Evolutionary conservation across 2,329 filamentous ascomycete species (phyloP).

Genomic region (Cladosporium sp.): DNA sequence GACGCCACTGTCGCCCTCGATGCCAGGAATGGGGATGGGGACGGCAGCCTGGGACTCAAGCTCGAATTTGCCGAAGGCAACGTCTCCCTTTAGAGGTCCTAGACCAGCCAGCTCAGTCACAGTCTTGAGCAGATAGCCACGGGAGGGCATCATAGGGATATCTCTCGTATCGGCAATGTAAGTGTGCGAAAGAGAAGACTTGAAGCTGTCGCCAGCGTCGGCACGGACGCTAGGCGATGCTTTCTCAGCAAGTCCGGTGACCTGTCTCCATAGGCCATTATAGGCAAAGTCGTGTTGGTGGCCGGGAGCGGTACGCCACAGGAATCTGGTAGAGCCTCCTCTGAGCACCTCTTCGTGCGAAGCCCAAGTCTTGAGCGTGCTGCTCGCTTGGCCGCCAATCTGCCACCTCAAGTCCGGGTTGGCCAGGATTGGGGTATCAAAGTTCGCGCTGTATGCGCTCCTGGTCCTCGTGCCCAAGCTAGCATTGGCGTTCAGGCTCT

Average conservation of each 20-base stretch:
- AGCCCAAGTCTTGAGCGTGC: slow-evolving; percentile 86
- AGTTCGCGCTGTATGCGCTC: slow-evolving; percentile 82
- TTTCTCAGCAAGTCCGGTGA: slow-evolving; percentile 70
- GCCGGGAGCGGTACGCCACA: slow-evolving; percentile 60
- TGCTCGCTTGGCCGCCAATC: slow-evolving; percentile 74
- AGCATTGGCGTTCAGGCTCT: slow-evolving; percentile 81
- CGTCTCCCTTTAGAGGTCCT: slow-evolving; percentile 79
- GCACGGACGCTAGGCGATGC: slow-evolving; percentile 77
- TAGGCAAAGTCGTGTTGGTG: slow-evolving; percentile 76
- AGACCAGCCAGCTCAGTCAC: slow-evolving; percentile 81
- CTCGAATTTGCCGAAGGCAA: slow-evolving; percentile 92
- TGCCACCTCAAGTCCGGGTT: slow-evolving; percentile 78
- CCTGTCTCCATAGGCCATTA: slow-evolving; percentile 77
- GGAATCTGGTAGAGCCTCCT: slow-evolving; percentile 71
- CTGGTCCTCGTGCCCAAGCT: slow-evolving; percentile 85
- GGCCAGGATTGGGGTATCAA: slow-evolving; percentile 77
- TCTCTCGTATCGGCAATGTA: slow-evolving; percentile 79
- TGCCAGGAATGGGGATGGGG: slow-evolving; percentile 66
- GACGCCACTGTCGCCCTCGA: slow-evolving; percentile 68
- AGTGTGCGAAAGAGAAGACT: slow-evolving; percentile 78
- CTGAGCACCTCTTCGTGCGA: slow-evolving; percentile 87
- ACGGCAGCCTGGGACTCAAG: slow-evolving; percentile 73
- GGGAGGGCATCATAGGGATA: slow-evolving; percentile 76
- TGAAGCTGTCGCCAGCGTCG: slow-evolving; percentile 87
- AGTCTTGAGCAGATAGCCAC: slow-evolving; percentile 75